Evolutionary conservation across 345 rosid species (phyloP).

Genomic region (Gossypioides kirkii): DNA sequence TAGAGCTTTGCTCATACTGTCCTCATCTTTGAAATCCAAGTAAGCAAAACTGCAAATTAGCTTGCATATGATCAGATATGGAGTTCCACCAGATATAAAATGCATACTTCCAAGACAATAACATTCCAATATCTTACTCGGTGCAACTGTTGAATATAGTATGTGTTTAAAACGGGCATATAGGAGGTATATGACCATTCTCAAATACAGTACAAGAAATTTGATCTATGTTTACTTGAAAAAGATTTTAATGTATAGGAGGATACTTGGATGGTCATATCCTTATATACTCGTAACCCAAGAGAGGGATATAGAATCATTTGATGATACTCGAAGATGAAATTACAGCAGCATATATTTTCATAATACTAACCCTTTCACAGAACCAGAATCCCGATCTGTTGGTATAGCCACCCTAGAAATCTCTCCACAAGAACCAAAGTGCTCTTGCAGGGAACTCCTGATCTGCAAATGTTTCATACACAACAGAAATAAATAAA

Average conservation of each 20-base stretch:
- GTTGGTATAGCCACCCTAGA: slow-evolving; percentile 51
- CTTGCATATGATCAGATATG: not conserved
- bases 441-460: slow-evolving; percentile 48
- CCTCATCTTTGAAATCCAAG: slow-evolving; percentile 47
- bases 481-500: not conserved
- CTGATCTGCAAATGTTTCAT: slow-evolving; percentile 37
- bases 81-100: not conserved
- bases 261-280: too few species aligned
- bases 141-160: too few species aligned
- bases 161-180: too few species aligned
- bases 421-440: slow-evolving; percentile 68
- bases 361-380: slow-evolving; percentile 59
- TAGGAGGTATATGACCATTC: too few species aligned
- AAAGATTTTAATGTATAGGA: too few species aligned
- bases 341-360: too few species aligned
- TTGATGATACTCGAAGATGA: too few species aligned
- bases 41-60: slow-evolving; percentile 60
- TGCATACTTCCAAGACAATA: not conserved
- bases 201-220: too few species aligned
- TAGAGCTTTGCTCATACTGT: slow-evolving; percentile 48
- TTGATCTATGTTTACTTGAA: too few species aligned
- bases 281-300: too few species aligned
- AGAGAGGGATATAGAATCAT: too few species aligned
- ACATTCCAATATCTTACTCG: too few species aligned
- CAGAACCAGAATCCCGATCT: slow-evolving; percentile 58